Conservation (phyloP, 176 grass and related monocot genomes). For the Phragmites australis region DNA sequence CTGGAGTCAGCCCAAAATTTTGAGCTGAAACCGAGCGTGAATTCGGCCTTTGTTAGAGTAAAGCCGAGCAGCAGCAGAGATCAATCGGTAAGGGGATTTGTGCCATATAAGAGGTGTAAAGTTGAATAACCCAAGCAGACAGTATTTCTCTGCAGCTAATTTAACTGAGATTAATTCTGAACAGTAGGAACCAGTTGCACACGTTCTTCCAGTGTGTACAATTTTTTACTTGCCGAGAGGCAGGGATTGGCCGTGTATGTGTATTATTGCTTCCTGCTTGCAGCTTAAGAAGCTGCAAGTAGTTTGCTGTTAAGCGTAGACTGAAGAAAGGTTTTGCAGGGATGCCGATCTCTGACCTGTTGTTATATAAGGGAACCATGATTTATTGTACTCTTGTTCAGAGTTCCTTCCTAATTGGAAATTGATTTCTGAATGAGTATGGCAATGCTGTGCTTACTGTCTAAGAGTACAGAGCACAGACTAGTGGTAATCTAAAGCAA, state of each 20-base stretch:
- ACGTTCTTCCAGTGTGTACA: conserved; percentile 7
- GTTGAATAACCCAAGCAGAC: conserved; percentile 22
- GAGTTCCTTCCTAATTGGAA: too few species aligned
- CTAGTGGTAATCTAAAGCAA: too few species aligned
- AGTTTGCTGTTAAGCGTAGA: conserved; percentile 17
- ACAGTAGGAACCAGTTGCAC: conserved; percentile 11
- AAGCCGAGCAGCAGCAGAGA: conserved; percentile 33
- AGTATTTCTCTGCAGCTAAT: conserved; percentile 34
- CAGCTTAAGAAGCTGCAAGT: background rate
- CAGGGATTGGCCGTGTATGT: conserved; percentile 26
- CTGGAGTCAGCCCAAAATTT: background rate
- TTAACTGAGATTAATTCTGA: conserved; percentile 34
- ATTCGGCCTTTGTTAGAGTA: conserved; percentile 57
- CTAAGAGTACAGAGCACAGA: too few species aligned
- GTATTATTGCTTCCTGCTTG: conserved; percentile 28
- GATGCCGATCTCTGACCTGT: conserved; percentile 9
- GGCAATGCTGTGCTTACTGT: background rate
- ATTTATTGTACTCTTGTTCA: too few species aligned
- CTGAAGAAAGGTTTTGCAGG: conserved; percentile 19
- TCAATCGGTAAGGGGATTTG: conserved; percentile 44
- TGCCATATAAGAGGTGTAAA: conserved; percentile 61
- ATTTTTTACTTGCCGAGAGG: conserved; percentile 15
- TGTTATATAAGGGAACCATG: conserved; percentile 3
- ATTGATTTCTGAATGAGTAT: background rate
- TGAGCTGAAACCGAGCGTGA: conserved; percentile 50